Percentiles rank a stretch among this genome's conserved stretches.
Evolutionary conservation across 495 filamentous ascomycete species (phyloP).

Genomic region (Astrothelium subdiscretum): DNA sequence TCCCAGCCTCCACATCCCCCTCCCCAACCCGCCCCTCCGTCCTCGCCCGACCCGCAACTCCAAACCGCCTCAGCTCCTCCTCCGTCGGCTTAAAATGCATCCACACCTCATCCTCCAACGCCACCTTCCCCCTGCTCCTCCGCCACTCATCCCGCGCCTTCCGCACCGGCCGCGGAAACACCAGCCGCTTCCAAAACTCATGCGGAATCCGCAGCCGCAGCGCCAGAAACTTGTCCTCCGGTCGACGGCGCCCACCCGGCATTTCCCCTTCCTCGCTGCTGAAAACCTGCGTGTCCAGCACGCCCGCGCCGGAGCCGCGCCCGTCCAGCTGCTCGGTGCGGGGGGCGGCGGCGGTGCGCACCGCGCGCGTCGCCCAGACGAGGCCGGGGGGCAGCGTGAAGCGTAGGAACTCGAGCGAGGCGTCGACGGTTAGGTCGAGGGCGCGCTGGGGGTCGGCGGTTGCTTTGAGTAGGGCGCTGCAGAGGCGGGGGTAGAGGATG

Average conservation of each 20-base stretch:
- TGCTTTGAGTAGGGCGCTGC: slow-evolving; percentile 44
- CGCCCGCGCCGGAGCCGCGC: neutral
- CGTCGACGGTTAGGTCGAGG: slow-evolving; percentile 44
- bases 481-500: slow-evolving; percentile 45
- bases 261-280: slow-evolving; percentile 12
- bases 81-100: slow-evolving; percentile 17
- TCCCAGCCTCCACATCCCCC: neutral
- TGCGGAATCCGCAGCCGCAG: slow-evolving; percentile 14
- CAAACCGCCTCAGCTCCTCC: slow-evolving; percentile 3
- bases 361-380: slow-evolving; percentile 14
- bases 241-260: slow-evolving; percentile 9
- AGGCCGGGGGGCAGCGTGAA: slow-evolving; percentile 13
- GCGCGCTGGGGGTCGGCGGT: slow-evolving; percentile 44
- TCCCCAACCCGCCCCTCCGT: neutral
- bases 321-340: neutral
- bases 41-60: neutral
- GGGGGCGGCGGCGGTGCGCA: slow-evolving; percentile 13
- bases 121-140: slow-evolving; percentile 2
- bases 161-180: slow-evolving; percentile 12
- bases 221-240: slow-evolving; percentile 14
- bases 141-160: slow-evolving; percentile 4
- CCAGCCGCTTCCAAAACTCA: slow-evolving; percentile 14
- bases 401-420: slow-evolving; percentile 24
- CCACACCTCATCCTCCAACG: slow-evolving; percentile 18
- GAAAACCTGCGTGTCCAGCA: slow-evolving; percentile 10